Percentiles rank a stretch among this genome's conserved stretches.
phyloP scores from a whole-genome alignment of 768 basidiomycete species.

The Suillus ampliporus region DNA sequence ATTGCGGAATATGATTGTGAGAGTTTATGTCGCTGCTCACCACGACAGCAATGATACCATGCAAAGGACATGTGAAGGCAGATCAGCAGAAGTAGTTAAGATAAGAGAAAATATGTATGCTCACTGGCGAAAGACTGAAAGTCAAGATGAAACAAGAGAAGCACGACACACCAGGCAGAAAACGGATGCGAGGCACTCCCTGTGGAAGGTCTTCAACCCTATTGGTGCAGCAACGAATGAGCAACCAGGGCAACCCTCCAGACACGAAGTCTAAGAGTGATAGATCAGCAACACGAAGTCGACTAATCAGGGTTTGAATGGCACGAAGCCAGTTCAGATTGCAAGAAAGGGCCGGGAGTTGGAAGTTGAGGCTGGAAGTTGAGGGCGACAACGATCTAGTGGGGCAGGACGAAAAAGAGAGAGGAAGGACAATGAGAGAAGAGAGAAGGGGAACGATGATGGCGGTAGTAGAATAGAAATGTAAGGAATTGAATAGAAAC shows the following conservation, averaged over 20 bases:
- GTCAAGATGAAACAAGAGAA: not conserved
- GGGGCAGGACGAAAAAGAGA: not conserved
- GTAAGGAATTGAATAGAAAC: not conserved
- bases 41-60: not conserved
- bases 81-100: slow-evolving; percentile 2
- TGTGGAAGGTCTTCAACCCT: not conserved
- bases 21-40: not conserved
- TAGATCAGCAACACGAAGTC: not conserved
- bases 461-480: not conserved
- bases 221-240: not conserved
- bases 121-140: not conserved
- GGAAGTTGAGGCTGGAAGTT: no score
- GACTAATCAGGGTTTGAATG: not conserved
- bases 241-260: not conserved
- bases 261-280: not conserved
- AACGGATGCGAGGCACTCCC: not conserved
- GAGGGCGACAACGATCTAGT: no score
- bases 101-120: not conserved
- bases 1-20: not conserved
- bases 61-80: not conserved
- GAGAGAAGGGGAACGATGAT: not conserved
- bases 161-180: no score
- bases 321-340: not conserved
- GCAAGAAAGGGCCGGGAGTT: no score
- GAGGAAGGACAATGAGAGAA: not conserved